These are phyloP conservation scores for Lumnitzera racemosa DNA, from an alignment of 345 rosid species.

Conservation along the genomic window DNA sequence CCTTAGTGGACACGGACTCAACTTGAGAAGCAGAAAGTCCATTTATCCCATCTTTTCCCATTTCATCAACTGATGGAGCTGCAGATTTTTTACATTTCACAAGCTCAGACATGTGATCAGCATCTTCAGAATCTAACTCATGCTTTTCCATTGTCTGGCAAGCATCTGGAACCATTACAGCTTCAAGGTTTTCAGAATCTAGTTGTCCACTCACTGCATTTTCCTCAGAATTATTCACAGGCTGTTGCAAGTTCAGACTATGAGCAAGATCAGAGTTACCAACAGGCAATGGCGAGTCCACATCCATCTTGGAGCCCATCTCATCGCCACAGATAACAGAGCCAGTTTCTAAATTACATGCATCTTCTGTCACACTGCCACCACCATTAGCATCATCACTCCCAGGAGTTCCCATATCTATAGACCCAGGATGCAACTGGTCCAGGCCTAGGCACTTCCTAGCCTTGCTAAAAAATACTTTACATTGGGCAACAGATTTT, in stretches of 20 bases:
- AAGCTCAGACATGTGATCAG: conserved; percentile 18
- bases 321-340: conserved; percentile 35
- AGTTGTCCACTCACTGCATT: conserved; percentile 1
- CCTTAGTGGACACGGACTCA: conserved; percentile 16
- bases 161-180: conserved; percentile 22
- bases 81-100: conserved; percentile 19
- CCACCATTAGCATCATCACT: conserved; percentile 63
- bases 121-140: conserved; percentile 17
- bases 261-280: conserved; percentile 17
- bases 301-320: conserved; percentile 30
- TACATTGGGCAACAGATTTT: conserved; percentile 77
- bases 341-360: conserved; percentile 43
- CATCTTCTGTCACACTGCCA: conserved; percentile 75
- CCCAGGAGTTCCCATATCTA: conserved; percentile 27
- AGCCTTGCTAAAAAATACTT: conserved; percentile 87
- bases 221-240: not conserved
- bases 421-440: conserved; percentile 34
- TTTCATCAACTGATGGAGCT: conserved; percentile 17
- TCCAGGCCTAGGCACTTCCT: conserved; percentile 91
- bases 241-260: conserved; percentile 6
- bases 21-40: conserved; percentile 16
- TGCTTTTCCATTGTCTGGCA: conserved; percentile 12
- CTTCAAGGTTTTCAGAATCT: conserved; percentile 4
- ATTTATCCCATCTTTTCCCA: conserved; percentile 14
- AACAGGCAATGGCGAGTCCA: conserved; percentile 24